Evolutionary conservation across 2,329 filamentous ascomycete genomes (phyloP).

Genomic region (Sarocladium oryzae): DNA sequence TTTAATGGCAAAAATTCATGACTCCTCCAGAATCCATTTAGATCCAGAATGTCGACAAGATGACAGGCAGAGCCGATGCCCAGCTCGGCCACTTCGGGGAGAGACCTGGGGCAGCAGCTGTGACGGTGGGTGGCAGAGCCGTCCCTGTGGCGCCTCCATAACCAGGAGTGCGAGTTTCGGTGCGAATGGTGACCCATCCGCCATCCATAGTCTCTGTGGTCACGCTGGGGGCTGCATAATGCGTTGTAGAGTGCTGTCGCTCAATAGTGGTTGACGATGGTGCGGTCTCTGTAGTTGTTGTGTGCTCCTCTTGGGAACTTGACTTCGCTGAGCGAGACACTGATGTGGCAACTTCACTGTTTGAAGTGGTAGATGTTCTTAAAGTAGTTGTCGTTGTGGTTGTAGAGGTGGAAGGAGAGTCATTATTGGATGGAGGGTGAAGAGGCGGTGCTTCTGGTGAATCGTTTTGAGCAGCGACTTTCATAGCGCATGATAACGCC

Average conservation of each 20-base stretch:
- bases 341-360: background rate
- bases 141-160: background rate
- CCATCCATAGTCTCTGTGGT: background rate
- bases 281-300: background rate
- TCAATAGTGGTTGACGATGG: background rate
- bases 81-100: background rate
- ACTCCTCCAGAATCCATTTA: background rate
- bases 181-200: background rate
- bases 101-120: background rate
- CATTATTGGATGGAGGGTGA: background rate
- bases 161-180: background rate
- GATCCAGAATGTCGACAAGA: background rate
- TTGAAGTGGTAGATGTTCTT: background rate
- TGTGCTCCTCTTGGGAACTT: background rate
- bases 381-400: background rate
- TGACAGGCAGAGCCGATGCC: background rate
- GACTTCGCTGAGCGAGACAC: background rate
- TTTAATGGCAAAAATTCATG: background rate
- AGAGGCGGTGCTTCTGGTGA: slow-evolving; percentile 7
- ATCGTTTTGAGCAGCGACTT: background rate
- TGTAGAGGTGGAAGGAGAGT: background rate
- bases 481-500: background rate
- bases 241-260: background rate
- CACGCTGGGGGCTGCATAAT: background rate
- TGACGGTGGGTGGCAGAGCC: background rate